Conservation (phyloP, 495 filamentous ascomycete species). For the Cercophora samala region DNA sequence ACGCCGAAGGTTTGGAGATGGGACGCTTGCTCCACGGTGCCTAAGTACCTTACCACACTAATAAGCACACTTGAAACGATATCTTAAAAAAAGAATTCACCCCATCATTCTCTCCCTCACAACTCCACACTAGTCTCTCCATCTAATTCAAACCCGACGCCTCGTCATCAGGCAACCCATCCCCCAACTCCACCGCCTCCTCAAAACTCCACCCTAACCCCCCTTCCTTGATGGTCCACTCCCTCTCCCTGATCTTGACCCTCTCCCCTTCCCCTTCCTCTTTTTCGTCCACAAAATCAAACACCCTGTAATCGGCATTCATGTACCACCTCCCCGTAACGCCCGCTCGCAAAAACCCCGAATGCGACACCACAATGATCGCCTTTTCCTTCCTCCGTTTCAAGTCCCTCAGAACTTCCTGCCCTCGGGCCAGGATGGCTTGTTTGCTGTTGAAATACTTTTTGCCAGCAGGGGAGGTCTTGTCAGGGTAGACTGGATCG, state of each 20-base stretch:
- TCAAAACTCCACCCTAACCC: constrained; percentile 24
- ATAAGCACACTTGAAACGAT: not conserved
- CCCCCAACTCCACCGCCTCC: constrained; percentile 15
- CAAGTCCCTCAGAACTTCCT: constrained; percentile 46
- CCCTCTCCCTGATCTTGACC: constrained; percentile 38
- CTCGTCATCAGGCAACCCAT: constrained; percentile 18
- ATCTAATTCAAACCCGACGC: not conserved
- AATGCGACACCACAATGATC: constrained; percentile 59
- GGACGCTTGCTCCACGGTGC: not conserved
- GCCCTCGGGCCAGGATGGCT: constrained; percentile 49
- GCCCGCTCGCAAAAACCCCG: constrained; percentile 51
- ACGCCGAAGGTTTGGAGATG: constrained; percentile 67
- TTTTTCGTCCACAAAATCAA: constrained; percentile 46
- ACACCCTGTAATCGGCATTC: constrained; percentile 62
- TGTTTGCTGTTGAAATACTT: constrained; percentile 46
- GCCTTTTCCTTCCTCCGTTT: constrained; percentile 55
- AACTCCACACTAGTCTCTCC: not conserved
- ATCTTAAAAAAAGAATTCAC: not conserved
- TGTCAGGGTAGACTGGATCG: constrained; percentile 55
- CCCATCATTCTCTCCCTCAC: not conserved
- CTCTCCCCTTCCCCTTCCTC: constrained; percentile 19
- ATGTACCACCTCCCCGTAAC: constrained; percentile 48
- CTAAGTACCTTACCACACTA: not conserved
- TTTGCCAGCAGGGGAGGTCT: constrained; percentile 42
- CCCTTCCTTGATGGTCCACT: constrained; percentile 14